These are phyloP conservation scores for Quercus suber DNA, from an alignment of 306 rosid genomes.

Conservation along the genomic window DNA sequence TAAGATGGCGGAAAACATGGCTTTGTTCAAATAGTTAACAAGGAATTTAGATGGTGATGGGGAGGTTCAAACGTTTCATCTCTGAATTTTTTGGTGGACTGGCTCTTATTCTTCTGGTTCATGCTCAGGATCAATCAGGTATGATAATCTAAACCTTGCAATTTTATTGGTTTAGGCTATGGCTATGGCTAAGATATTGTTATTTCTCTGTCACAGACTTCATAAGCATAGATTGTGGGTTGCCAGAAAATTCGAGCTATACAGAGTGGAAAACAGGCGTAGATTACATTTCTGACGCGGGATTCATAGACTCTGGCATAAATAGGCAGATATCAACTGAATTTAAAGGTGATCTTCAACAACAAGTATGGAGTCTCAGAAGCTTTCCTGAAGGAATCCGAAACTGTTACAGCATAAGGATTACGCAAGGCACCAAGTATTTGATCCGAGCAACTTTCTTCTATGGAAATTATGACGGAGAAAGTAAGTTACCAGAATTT, in stretches of 20 bases:
- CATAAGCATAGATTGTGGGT: constrained; percentile 58
- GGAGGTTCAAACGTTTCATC: constrained; percentile 6
- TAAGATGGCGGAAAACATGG: background rate
- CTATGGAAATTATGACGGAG: constrained; percentile 48
- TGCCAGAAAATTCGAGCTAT: constrained; percentile 23
- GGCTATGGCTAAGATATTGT: background rate
- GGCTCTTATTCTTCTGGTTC: constrained; percentile 15
- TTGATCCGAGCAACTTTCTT: constrained; percentile 34
- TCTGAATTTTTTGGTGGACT: constrained; percentile 9
- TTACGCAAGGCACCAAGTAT: constrained; percentile 27
- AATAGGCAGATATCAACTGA: constrained; percentile 8
- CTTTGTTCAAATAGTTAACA: background rate
- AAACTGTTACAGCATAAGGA: constrained; percentile 48
- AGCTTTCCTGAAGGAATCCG: constrained; percentile 56
- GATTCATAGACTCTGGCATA: constrained; percentile 35
- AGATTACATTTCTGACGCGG: constrained; percentile 43
- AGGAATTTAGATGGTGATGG: constrained; percentile 11
- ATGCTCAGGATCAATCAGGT: constrained; percentile 54
- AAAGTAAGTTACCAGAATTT: constrained; percentile 31
- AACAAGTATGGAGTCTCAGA: constrained; percentile 26
- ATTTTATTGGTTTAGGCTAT: background rate
- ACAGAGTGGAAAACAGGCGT: constrained; percentile 19
- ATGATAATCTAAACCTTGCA: background rate
- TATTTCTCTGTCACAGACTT: constrained; percentile 31
- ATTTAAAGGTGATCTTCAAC: constrained; percentile 1